Evolutionary conservation across 495 filamentous ascomycete genomes (phyloP).

Genomic region (Penicillium riverlandense): DNA sequence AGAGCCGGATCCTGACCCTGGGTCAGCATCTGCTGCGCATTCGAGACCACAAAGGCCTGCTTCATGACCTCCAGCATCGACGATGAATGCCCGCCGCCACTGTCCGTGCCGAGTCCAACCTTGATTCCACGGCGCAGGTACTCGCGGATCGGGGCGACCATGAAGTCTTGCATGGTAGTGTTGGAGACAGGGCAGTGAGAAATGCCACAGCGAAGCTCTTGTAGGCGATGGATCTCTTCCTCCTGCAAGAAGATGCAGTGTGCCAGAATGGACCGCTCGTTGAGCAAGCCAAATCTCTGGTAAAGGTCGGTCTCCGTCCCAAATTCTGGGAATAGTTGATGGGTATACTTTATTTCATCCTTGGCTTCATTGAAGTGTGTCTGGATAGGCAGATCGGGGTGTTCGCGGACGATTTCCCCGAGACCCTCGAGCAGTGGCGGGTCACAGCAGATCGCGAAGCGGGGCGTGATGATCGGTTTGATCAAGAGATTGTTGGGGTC

Average conservation of each 20-base stretch:
- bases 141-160: constrained; percentile 52
- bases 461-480: constrained; percentile 53
- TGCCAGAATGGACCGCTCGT: constrained; percentile 50
- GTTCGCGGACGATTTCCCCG: constrained; percentile 39
- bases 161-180: constrained; percentile 54
- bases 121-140: constrained; percentile 53
- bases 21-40: constrained; percentile 43
- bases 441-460: constrained; percentile 57
- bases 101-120: constrained; percentile 61
- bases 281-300: constrained; percentile 44
- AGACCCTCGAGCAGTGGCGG: constrained; percentile 43
- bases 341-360: constrained; percentile 47
- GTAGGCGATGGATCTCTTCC: constrained; percentile 42
- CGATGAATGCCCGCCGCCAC: constrained; percentile 56
- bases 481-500: constrained; percentile 29
- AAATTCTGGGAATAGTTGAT: constrained; percentile 45
- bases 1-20: constrained; percentile 41
- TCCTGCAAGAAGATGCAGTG: constrained; percentile 56
- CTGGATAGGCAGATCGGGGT: constrained; percentile 52
- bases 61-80: constrained; percentile 54
- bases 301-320: constrained; percentile 50
- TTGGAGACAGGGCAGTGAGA: constrained; percentile 60
- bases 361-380: constrained; percentile 58
- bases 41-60: constrained; percentile 54
- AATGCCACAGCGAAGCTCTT: constrained; percentile 45